Conservation (phyloP, 2,329 filamentous ascomycete genomes). For the Talaromyces verruculosus region DNA sequence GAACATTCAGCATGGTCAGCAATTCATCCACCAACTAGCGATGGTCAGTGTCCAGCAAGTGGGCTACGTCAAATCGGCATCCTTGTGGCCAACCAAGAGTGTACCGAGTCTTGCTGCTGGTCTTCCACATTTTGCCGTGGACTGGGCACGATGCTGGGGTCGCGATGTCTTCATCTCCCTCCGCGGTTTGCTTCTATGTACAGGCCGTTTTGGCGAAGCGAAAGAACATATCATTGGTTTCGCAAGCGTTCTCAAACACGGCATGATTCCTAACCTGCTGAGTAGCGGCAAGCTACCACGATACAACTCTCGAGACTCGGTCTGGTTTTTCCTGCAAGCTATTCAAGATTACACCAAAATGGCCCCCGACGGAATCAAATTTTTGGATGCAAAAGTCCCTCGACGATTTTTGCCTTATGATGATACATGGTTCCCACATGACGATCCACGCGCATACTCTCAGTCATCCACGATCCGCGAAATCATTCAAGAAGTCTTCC, state of each 20-base stretch:
- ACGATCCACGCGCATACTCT: conserved; percentile 84
- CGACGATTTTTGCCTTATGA: conserved; percentile 92
- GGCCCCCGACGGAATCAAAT: conserved; percentile 69
- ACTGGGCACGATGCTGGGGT: conserved; percentile 97
- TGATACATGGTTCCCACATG: conserved; percentile 84
- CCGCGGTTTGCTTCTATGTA: conserved; percentile 86
- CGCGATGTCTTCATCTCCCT: conserved; percentile 96
- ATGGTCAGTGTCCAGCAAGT: conserved; percentile 92
- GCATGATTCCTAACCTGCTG: conserved; percentile 94
- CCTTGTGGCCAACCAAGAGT: conserved; percentile 78
- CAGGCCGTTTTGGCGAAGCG: conserved; percentile 82
- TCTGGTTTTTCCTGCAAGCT: conserved; percentile 97
- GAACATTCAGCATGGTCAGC: conserved; percentile 76
- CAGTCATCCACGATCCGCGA: conserved; percentile 79
- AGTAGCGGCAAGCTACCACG: conserved; percentile 80
- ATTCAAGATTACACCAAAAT: conserved; percentile 90
- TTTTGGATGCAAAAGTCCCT: conserved; percentile 75
- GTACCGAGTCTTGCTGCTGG: conserved; percentile 90
- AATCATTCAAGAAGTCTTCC: conserved; percentile 87
- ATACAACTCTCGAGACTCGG: conserved; percentile 93
- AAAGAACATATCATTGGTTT: conserved; percentile 94
- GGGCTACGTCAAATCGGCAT: conserved; percentile 84
- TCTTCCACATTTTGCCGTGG: conserved; percentile 86
- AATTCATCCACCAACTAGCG: conserved; percentile 82
- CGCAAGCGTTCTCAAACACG: conserved; percentile 93